Percentiles rank a stretch among this genome's conserved stretches.
Evolutionary conservation across 441 rosid species (phyloP).

Genomic region (Flueggea neowawraea): DNA sequence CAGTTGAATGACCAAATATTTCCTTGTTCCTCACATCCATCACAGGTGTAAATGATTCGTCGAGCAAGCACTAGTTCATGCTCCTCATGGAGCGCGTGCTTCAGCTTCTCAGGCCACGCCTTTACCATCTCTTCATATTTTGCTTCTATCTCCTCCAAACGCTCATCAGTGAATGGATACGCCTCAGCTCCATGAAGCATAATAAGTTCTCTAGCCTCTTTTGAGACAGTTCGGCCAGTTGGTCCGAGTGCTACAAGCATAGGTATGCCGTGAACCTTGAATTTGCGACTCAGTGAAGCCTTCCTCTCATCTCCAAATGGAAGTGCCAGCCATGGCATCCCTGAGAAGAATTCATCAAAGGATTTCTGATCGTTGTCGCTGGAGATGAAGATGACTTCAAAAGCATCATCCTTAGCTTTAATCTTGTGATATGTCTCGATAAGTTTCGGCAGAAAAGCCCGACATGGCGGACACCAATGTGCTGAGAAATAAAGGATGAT

Average conservation of each 20-base stretch:
- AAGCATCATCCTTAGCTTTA: slow-evolving; percentile 15
- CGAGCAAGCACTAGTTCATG: slow-evolving; percentile 23
- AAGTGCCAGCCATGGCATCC: slow-evolving; percentile 42
- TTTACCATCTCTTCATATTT: slow-evolving; percentile 21
- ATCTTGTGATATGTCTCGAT: slow-evolving; percentile 26
- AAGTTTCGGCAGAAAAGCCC: slow-evolving; percentile 23
- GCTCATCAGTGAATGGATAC: slow-evolving; percentile 32
- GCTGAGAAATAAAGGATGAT: slow-evolving; percentile 40
- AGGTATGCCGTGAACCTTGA: slow-evolving; percentile 30
- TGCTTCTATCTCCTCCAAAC: slow-evolving; percentile 16
- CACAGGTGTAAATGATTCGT: slow-evolving; percentile 12
- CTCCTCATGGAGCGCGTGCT: slow-evolving; percentile 16
- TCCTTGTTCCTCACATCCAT: slow-evolving; percentile 18
- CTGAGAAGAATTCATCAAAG: slow-evolving; percentile 24
- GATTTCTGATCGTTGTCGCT: slow-evolving; percentile 34
- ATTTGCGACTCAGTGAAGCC: slow-evolving; percentile 13
- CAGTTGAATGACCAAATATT: slow-evolving; percentile 19
- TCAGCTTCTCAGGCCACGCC: slow-evolving; percentile 31
- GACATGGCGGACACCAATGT: slow-evolving; percentile 29
- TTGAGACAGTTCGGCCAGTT: slow-evolving; percentile 19
- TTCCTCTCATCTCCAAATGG: slow-evolving; percentile 33
- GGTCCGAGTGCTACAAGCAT: slow-evolving; percentile 29
- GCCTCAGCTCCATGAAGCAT: slow-evolving; percentile 26
- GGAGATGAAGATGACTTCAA: slow-evolving; percentile 36
- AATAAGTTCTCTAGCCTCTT: slow-evolving; percentile 14